phyloP scores from a whole-genome alignment of 805 yeast genomes.

The Pichia kluyveri region DNA sequence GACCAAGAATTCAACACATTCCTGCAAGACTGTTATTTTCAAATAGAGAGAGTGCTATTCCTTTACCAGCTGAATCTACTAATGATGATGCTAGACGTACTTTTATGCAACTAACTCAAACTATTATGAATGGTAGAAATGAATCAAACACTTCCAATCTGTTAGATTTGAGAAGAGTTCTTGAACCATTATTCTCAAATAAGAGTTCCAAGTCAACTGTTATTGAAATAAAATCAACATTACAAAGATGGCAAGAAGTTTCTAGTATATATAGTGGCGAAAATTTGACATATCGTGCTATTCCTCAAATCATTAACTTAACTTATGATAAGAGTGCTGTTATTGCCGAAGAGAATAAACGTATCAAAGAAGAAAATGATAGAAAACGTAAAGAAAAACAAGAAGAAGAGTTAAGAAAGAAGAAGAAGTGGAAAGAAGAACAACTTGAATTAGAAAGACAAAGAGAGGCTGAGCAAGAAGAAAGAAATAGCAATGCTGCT shows the following conservation, averaged over 20 bases:
- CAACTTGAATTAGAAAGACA: conserved; percentile 9
- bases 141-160: not conserved
- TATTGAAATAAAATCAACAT: conserved; percentile 29
- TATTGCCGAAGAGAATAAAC: conserved; percentile 23
- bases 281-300: conserved; percentile 8
- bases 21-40: conserved; percentile 1
- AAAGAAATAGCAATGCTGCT: conserved; percentile 12
- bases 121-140: conserved; percentile 6
- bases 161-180: conserved; percentile 9
- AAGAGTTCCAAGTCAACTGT: conserved; percentile 13
- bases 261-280: conserved; percentile 37
- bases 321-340: conserved; percentile 34
- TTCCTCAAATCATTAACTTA: conserved; percentile 41
- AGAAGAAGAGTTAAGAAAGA: conserved; percentile 22
- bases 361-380: conserved; percentile 16
- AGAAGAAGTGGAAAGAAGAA: conserved; percentile 26
- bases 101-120: conserved; percentile 5
- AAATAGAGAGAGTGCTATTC: not conserved
- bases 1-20: too few relatives aligned
- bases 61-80: conserved; percentile 2
- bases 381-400: conserved; percentile 15
- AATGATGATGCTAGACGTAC: not conserved
- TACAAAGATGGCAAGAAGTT: conserved; percentile 62
- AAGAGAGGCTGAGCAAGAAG: conserved; percentile 21
- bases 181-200: conserved; percentile 9